Conservation (phyloP, 768 basidiomycete genomes). For the Suillus bovinus region DNA sequence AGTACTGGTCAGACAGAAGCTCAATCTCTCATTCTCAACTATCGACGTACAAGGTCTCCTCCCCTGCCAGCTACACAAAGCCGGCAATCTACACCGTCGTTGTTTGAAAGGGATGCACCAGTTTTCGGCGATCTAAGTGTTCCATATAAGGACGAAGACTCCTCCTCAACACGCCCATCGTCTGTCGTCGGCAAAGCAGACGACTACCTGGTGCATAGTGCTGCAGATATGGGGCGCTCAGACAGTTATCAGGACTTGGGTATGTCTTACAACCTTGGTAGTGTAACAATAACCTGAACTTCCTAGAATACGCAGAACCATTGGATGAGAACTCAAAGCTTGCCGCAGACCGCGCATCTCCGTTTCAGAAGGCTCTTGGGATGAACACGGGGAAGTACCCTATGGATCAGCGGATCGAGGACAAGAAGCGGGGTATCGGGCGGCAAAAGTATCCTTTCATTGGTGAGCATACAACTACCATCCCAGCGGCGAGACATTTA, state of each 20-base stretch:
- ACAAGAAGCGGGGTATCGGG: slow-evolving; percentile 84
- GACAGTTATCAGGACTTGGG: slow-evolving; percentile 56
- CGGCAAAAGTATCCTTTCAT: slow-evolving; percentile 79
- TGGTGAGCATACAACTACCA: slow-evolving; percentile 45
- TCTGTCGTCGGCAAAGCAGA: slow-evolving; percentile 25
- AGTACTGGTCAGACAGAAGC: slow-evolving; percentile 21
- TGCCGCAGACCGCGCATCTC: slow-evolving; percentile 40
- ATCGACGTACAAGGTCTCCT: slow-evolving; percentile 22
- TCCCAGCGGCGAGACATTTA: neutral
- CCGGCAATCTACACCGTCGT: slow-evolving; percentile 22
- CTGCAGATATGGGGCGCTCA: slow-evolving; percentile 40
- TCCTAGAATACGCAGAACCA: slow-evolving; percentile 67
- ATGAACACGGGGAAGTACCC: slow-evolving; percentile 49
- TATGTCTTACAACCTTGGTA: slow-evolving; percentile 21
- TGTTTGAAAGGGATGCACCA: slow-evolving; percentile 8
- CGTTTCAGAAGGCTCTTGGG: slow-evolving; percentile 45
- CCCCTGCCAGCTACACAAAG: slow-evolving; percentile 9
- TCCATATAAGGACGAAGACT: slow-evolving; percentile 27
- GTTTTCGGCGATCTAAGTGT: slow-evolving; percentile 11
- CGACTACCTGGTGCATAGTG: slow-evolving; percentile 46
- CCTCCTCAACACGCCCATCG: slow-evolving; percentile 13
- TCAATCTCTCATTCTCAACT: slow-evolving; percentile 27
- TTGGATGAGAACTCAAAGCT: slow-evolving; percentile 25
- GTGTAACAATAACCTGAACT: slow-evolving; percentile 8
- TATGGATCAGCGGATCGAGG: slow-evolving; percentile 79